These are phyloP conservation scores for Begonia peltatifolia DNA, from an alignment of 306 rosid species.

Conservation along the genomic window DNA sequence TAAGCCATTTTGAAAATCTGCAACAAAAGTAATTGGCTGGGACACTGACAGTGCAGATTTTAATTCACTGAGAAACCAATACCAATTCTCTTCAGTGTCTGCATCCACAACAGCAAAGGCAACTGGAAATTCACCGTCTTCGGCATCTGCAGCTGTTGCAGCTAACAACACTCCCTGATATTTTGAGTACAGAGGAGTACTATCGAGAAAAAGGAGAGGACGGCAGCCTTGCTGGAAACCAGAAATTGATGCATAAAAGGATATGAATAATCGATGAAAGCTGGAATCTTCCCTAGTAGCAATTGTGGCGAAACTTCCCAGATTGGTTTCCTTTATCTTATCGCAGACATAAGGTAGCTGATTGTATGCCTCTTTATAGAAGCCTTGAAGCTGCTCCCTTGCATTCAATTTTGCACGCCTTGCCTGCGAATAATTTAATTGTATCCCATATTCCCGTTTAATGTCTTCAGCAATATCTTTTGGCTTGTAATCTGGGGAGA, in stretches of 20 bases:
- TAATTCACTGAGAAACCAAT: constrained; percentile 73
- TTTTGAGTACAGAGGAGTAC: constrained; percentile 74
- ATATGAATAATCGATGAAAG: constrained; percentile 81
- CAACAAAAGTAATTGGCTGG: constrained; percentile 71
- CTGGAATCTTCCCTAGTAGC: constrained; percentile 84
- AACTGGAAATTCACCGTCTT: constrained; percentile 73
- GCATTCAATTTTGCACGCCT: constrained; percentile 98
- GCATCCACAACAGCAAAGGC: constrained; percentile 88
- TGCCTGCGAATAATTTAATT: constrained; percentile 92
- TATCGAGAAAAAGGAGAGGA: constrained; percentile 82
- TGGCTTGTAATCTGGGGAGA: constrained; percentile 85
- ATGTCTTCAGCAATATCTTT: constrained; percentile 95
- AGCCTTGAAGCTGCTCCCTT: constrained; percentile 93
- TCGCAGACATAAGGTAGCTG: constrained; percentile 80
- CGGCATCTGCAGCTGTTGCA: constrained; percentile 79
- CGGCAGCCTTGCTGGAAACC: constrained; percentile 89
- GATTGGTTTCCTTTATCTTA: constrained; percentile 80
- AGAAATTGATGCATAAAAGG: constrained; percentile 66
- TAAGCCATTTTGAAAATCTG: constrained; percentile 68
- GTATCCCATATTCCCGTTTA: constrained; percentile 86
- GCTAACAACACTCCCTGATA: constrained; percentile 74
- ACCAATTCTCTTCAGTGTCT: constrained; percentile 83
- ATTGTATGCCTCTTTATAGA: constrained; percentile 83
- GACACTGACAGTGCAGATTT: constrained; percentile 40
- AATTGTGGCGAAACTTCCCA: constrained; percentile 80